phyloP scores from a whole-genome alignment of 2,329 filamentous ascomycete genomes.

The Pseudogymnoascus sp. region DNA sequence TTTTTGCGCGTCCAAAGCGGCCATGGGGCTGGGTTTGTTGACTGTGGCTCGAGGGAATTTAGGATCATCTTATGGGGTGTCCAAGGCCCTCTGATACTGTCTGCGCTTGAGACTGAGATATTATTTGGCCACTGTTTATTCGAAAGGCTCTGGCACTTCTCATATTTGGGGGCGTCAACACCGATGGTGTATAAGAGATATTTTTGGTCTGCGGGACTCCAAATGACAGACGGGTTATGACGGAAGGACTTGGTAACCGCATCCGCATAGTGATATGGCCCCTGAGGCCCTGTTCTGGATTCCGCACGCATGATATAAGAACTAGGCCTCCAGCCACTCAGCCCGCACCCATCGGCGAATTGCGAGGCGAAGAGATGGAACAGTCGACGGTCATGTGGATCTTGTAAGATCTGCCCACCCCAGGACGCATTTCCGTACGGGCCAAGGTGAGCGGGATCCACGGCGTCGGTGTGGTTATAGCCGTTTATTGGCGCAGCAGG shows the following conservation, averaged over 20 bases:
- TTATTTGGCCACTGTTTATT: neutral
- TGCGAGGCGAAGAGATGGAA: constrained; percentile 41
- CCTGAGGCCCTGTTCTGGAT: constrained; percentile 35
- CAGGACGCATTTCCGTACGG: constrained; percentile 37
- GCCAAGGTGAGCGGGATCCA: neutral
- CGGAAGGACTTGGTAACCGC: constrained; percentile 36
- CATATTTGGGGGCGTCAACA: constrained; percentile 28
- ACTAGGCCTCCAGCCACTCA: constrained; percentile 41
- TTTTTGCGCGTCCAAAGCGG: constrained; percentile 29
- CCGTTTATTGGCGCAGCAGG: constrained; percentile 35
- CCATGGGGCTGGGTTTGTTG: constrained; percentile 38
- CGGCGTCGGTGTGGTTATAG: constrained; percentile 37
- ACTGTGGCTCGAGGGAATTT: neutral
- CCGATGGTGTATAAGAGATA: constrained; percentile 42
- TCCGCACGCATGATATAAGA: constrained; percentile 40
- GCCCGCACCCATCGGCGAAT: constrained; percentile 38
- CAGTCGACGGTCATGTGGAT: constrained; percentile 30
- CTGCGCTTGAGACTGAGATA: neutral
- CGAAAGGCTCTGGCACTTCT: neutral
- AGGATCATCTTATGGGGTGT: constrained; percentile 17
- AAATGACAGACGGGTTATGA: constrained; percentile 40
- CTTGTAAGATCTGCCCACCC: constrained; percentile 40
- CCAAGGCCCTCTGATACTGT: neutral
- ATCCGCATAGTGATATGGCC: constrained; percentile 37
- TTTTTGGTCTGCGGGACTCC: constrained; percentile 35